Conservation (phyloP, 495 filamentous ascomycete genomes). For the Polyplosphaeria fusca region DNA sequence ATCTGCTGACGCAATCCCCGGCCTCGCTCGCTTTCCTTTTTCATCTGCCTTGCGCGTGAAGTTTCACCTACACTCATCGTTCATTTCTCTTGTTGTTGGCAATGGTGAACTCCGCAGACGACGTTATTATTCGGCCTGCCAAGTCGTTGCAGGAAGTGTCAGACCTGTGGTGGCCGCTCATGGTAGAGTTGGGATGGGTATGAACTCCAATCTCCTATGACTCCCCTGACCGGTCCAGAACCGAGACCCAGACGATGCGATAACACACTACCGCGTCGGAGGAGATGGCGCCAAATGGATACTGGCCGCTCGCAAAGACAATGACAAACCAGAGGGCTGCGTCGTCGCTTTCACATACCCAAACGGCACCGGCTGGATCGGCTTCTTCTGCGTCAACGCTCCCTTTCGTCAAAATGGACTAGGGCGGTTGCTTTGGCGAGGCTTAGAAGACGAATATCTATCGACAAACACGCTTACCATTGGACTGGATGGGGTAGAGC, state of each 20-base stretch:
- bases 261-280: constrained; percentile 18
- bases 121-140: constrained; percentile 21
- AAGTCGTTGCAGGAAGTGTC: constrained; percentile 17
- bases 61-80: too few relatives aligned
- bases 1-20: too few relatives aligned
- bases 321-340: constrained; percentile 28
- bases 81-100: too few relatives aligned
- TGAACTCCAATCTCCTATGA: too few relatives aligned
- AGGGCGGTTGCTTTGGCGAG: constrained; percentile 12
- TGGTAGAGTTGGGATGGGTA: constrained; percentile 30
- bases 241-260: constrained; percentile 21
- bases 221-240: too few relatives aligned
- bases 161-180: constrained; percentile 28
- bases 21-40: too few relatives aligned
- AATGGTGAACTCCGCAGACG: too few relatives aligned
- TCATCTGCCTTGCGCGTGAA: too few relatives aligned
- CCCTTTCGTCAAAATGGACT: constrained; percentile 12
- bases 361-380: constrained; percentile 31
- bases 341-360: constrained; percentile 24
- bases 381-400: constrained; percentile 29
- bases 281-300: constrained; percentile 23
- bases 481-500: constrained; percentile 29
- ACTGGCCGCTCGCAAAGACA: constrained; percentile 6
- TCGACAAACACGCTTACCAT: background rate
- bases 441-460: background rate